Evolutionary conservation across 2,329 filamentous ascomycete species (phyloP), one percentile per base, ranked within the genome.

Genomic region (Lachnellula cervina): DNA sequence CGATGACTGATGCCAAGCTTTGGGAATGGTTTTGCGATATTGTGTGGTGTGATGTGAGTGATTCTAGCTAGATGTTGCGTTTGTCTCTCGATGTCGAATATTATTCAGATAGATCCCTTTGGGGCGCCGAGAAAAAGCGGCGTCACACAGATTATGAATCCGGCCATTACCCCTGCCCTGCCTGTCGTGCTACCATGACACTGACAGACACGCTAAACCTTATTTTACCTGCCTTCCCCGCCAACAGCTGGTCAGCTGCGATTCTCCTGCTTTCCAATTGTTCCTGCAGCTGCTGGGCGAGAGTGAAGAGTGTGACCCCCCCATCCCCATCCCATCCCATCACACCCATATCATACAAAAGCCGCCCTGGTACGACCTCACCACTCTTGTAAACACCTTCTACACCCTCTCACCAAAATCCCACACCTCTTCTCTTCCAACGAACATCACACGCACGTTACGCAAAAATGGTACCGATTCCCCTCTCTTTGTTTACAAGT

Each of bases 401-500:
- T 52, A 51, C 43, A 32, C 46, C 32, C 37, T 47, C 48, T 35
- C 17, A 13, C 32, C 45, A 43, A 17, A 45, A 49, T 52, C 49
- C 40, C 25, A 25, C 42, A 17, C 38, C 49, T 34, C 42, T 51
- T 43, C 49, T 34, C 42, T 51, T 43, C 50, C 49, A 42, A 47
- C 45, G 40, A 47, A 38, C 40, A 55, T 48, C 14, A 13, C 13
- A 16, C 49, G 46, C 49, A 53, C 55, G 54, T 64, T 53, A 40
- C 57, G 61, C 61, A 55, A 62, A 50, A 52, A 65, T 64, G 62
- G 63, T 61, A 59, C 53, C 58, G n/a, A 52, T 49, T 49, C 17
- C 38, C 35, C 43, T n/a, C 40, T 28, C 28, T 57, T 59, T 64
- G 57, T 64, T 64, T 61, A 62, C 59, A 54, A 52, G 28, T 38